Conservation (phyloP, 1,284 basidiomycete species). For the Afroboletus lepidellus region DNA sequence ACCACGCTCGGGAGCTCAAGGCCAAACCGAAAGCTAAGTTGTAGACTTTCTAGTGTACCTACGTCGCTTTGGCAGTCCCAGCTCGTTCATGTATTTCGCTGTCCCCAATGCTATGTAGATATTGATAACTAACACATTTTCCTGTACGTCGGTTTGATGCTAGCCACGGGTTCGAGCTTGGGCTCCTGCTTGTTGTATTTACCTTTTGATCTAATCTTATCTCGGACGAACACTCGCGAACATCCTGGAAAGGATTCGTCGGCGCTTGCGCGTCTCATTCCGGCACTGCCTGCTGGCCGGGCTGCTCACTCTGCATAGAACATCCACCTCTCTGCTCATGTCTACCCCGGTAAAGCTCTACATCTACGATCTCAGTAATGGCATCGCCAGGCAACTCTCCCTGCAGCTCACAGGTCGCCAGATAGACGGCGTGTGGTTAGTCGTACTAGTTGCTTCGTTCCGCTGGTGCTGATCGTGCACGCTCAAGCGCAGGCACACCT, state of each 20-base stretch:
- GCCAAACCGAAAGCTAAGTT: slow-evolving; percentile 23
- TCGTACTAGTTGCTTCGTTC: slow-evolving; percentile 5
- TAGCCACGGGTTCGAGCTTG: too few relatives aligned
- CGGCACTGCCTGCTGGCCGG: slow-evolving; percentile 4
- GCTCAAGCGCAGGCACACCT: slow-evolving; percentile 70
- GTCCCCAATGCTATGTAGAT: too few relatives aligned
- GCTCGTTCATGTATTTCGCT: too few relatives aligned
- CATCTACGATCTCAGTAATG: slow-evolving; percentile 88
- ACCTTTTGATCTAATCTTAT: slow-evolving; percentile 18
- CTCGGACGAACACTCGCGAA: slow-evolving; percentile 4
- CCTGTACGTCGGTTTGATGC: too few relatives aligned
- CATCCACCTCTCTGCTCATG: slow-evolving; percentile 17
- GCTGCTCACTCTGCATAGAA: not conserved
- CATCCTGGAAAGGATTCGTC: not conserved
- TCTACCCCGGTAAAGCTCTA: slow-evolving; percentile 65
- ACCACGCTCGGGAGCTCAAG: slow-evolving; percentile 42
- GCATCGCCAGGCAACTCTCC: slow-evolving; percentile 76
- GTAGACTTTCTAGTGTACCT: slow-evolving; percentile 10
- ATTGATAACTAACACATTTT: too few relatives aligned
- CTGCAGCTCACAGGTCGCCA: slow-evolving; percentile 79
- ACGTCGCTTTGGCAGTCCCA: too few relatives aligned
- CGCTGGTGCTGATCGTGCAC: slow-evolving; percentile 7
- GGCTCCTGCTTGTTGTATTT: too few relatives aligned
- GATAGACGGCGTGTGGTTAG: slow-evolving; percentile 86
- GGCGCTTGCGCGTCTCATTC: slow-evolving; percentile 15